A percentile compares a stretch with the other conserved stretches of the same genome.
Conservation (phyloP, 805 yeast species). For the Cyberlindnera maclurae region DNA sequence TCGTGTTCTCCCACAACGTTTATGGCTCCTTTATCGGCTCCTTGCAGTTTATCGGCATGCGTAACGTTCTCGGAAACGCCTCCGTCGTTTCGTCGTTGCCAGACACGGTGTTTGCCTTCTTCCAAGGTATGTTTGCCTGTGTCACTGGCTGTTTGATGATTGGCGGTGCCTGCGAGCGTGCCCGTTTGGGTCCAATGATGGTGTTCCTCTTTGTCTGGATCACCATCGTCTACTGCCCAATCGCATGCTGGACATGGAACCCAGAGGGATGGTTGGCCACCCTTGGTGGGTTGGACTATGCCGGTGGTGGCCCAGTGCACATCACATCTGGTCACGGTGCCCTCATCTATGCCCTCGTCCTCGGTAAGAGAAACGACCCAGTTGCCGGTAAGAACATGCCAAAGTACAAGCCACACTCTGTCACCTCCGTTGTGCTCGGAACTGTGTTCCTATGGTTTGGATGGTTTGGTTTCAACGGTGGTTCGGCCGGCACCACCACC, state of each 20-base stretch:
- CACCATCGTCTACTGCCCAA: conserved; percentile 92
- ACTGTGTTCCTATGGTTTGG: conserved; percentile 96
- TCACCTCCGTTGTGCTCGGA: conserved; percentile 84
- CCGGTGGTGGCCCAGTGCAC: conserved; percentile 99
- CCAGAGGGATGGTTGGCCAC: conserved; percentile 80
- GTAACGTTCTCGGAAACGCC: conserved; percentile 77
- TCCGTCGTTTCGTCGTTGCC: conserved; percentile 65
- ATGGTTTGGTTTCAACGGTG: conserved; percentile 99
- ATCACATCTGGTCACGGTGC: conserved; percentile 93
- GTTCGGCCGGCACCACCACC: conserved; percentile 90
- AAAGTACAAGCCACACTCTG: conserved; percentile 90
- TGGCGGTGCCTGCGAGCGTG: conserved; percentile 98
- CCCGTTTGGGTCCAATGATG: conserved; percentile 94
- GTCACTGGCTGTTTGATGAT: conserved; percentile 90
- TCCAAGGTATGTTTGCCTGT: conserved; percentile 96
- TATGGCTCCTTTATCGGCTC: conserved; percentile 68
- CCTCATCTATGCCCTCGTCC: conserved; percentile 80
- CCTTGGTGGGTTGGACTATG: conserved; percentile 88
- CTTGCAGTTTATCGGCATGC: conserved; percentile 72
- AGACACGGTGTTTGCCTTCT: conserved; percentile 81
- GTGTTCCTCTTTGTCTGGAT: conserved; percentile 89
- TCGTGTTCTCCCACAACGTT: conserved; percentile 69
- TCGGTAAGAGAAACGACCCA: conserved; percentile 90
- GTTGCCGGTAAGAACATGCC: conserved; percentile 50
- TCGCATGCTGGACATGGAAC: conserved; percentile 98